Evolutionary conservation across 1,284 basidiomycete species (phyloP).

Genomic region (Fomitopsis palustris): DNA sequence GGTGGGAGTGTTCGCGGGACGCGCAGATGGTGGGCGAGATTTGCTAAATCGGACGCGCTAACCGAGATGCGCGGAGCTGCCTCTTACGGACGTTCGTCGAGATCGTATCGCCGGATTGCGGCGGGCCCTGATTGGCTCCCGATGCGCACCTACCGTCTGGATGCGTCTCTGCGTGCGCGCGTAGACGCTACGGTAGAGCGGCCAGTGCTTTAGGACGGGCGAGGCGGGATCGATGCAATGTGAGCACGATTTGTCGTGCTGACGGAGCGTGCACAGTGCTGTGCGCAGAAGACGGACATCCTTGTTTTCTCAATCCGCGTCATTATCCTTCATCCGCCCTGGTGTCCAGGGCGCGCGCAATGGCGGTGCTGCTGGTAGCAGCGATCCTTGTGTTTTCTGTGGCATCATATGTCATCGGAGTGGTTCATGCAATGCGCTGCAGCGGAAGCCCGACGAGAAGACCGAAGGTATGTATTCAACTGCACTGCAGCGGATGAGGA

Average conservation of each 20-base stretch:
- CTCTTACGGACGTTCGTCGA: not conserved
- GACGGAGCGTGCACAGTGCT: not conserved
- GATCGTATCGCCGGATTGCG: not conserved
- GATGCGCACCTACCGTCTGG: not conserved
- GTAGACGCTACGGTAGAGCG: not conserved
- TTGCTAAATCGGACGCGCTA: not conserved
- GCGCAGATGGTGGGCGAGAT: not conserved
- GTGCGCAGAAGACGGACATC: not conserved
- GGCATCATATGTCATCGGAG: not conserved
- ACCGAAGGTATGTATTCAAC: not conserved
- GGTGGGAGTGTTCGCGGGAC: not conserved
- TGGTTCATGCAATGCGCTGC: not conserved
- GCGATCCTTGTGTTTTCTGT: not conserved
- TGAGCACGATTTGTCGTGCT: conserved; percentile 1
- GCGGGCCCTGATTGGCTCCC: not conserved
- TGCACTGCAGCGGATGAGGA: not conserved
- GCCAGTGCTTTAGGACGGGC: not conserved
- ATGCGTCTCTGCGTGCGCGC: not conserved
- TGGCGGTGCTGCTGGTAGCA: not conserved
- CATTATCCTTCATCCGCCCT: not conserved
- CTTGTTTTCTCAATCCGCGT: not conserved
- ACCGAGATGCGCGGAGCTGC: conserved; percentile 3
- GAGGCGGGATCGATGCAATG: not conserved
- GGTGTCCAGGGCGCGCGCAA: not conserved
- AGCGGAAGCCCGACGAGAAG: not conserved